Evolutionary conservation across 495 filamentous ascomycete genomes (phyloP), one percentile per base, ranked within the genome.

Genomic region (Bryoglossum gracile): DNA sequence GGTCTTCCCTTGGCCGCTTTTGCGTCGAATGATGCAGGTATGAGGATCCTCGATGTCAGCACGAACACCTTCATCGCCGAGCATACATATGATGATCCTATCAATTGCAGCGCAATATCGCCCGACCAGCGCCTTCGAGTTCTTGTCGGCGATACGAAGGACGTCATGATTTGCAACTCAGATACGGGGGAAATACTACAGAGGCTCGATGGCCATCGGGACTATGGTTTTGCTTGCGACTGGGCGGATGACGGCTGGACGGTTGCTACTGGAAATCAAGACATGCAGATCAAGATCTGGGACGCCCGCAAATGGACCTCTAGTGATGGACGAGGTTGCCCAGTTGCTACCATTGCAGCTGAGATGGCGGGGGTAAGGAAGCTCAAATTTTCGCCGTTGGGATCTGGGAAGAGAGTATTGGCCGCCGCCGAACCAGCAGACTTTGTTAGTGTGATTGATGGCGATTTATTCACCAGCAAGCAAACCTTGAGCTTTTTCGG

Each of bases 211-310:
- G 82, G 82, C 3, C 91, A 96, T 59, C 74, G 70, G 18, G 89
- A 95, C 62, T 90, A 74, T 55, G 88, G 84, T 39, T 96, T 96
- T 53, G 87, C 90, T 2, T 91, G 86, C 56, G 89, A 84, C 54
- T 97, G 91, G 91, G 82, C 88, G 4, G 83, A 86, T 17, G 86
- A 95, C 64, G 89, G 90, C 47, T 81, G 81, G 62, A 86, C 86
- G 39, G 80, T 95, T 46, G 91, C 91, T 9, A 95, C 91, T 3
- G 88, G 84, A 39, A 91, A 89, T 53, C 90, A 97, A 62, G 91
- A 97, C 70, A 83, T 77, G 64, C 78, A 77, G 13, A 77, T 91
- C 54, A 81, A 84, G 44, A 84, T 97, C 54, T 95, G 82, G 80
- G 91, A 97, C 60, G 83, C 86, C 3, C 78, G 91, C 18, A 82